Conservation (phyloP, 2,329 filamentous ascomycete genomes). For the Nemania bipapillata region DNA sequence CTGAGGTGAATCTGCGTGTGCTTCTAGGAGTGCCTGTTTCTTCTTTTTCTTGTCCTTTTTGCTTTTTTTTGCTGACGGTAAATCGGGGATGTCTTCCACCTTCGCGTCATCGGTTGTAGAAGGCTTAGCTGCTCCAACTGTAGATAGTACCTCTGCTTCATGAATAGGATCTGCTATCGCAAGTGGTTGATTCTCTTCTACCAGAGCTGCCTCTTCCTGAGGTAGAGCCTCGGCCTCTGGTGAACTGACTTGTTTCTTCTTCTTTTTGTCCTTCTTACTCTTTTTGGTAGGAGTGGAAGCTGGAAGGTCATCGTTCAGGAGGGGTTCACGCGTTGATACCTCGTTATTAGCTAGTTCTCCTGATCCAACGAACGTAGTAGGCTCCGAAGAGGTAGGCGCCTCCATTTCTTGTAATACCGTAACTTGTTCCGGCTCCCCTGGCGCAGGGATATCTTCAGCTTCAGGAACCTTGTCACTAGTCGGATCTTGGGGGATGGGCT, state of each 20-base stretch:
- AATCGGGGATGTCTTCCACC: slow-evolving; percentile 16
- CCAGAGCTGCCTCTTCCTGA: slow-evolving; percentile 27
- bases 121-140: slow-evolving; percentile 1
- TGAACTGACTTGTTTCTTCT: slow-evolving; percentile 43
- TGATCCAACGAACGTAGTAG: slow-evolving; percentile 4
- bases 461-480: slow-evolving; percentile 1
- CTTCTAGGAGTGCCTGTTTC: slow-evolving; percentile 27
- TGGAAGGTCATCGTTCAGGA: neutral
- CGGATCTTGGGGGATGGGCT: neutral
- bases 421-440: neutral
- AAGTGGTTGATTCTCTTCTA: slow-evolving; percentile 29
- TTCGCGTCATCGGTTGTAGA: slow-evolving; percentile 3
- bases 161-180: neutral
- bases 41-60: slow-evolving; percentile 40
- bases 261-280: slow-evolving; percentile 52
- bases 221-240: slow-evolving; percentile 23
- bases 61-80: slow-evolving; percentile 38
- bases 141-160: neutral
- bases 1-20: slow-evolving; percentile 17
- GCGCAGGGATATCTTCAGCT: neutral
- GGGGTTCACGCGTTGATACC: slow-evolving; percentile 26
- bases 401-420: neutral
- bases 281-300: slow-evolving; percentile 27
- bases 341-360: slow-evolving; percentile 13
- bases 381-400: slow-evolving; percentile 8